Evolutionary conservation across 164 flowering plant species (phyloP), one percentile per base, ranked within the genome.

Genomic region (Tetrastigma voinierianum): DNA sequence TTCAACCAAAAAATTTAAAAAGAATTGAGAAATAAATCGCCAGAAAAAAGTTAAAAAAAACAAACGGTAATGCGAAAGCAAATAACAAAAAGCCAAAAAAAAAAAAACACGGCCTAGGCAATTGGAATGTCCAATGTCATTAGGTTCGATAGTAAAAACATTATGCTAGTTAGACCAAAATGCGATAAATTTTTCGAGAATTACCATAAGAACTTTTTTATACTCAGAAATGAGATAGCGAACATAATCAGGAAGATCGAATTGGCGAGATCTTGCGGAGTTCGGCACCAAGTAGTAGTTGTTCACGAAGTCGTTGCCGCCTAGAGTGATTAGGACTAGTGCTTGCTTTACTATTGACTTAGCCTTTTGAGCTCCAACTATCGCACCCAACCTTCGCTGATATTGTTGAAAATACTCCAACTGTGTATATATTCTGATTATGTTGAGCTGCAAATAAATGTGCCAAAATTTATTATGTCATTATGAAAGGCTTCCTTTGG

Each of bases 291-390:
- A 69, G 74, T 68, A 82, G 72, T 82, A 82, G 74, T 82, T 82
- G 64, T 82, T 82, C 9, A 82, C 80, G 24, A 82, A 82, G 49
- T 82, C 86, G 46, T 82, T 82, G 55, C 83, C 82, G 7, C 86
- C 86, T 1, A 82, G 75, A 0, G 80, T 76, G 32, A 80, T 71
- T 7, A 82, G 74, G 11, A 76, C 71, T 1, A 77, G 70, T 4
- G 78, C 80, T 59, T 61, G 23, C 40, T 72, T 78, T 17, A 82
- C 82, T 0, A 80, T 66, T n/a, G 51, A 10, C 10, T 49, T 57
- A 0, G 80, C 18, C 47, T 51, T 48, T n/a, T 64, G 54, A 3
- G 45, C 17, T 40, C 86, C 86, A 1, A 80, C 49, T 1, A 73
- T 63, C 0, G 53, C 67, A 20, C 66, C 46, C 58, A 79, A 49